Evolutionary conservation across 805 yeast species (phyloP).

Genomic region (Yueomyces sinensis): DNA sequence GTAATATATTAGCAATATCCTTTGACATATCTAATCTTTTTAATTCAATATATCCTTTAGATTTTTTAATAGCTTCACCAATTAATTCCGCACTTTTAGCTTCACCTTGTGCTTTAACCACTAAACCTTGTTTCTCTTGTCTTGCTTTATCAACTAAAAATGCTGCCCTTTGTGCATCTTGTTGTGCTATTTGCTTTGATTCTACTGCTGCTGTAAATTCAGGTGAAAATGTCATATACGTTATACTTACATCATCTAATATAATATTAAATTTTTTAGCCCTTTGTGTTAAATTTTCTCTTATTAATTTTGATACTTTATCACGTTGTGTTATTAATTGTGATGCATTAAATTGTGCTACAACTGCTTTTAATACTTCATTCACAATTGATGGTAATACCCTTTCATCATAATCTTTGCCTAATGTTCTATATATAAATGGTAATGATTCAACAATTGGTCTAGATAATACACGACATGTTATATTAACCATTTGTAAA

Average conservation of each 20-base stretch:
- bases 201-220: conserved; percentile 97
- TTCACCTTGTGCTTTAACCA: conserved; percentile 96
- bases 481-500: conserved; percentile 96
- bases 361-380: conserved; percentile 91
- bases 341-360: conserved; percentile 96
- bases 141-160: conserved; percentile 92
- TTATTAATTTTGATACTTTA: conserved; percentile 79
- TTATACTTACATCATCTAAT: conserved; percentile 91
- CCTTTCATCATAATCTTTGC: conserved; percentile 91
- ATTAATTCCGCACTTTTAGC: conserved; percentile 95
- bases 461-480: conserved; percentile 92
- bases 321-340: conserved; percentile 99
- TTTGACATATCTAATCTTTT: conserved; percentile 95
- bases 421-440: conserved; percentile 78
- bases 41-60: conserved; percentile 89
- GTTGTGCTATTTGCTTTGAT: conserved; percentile 98
- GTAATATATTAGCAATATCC: conserved; percentile 79
- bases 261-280: conserved; percentile 79
- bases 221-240: conserved; percentile 94
- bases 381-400: conserved; percentile 96
- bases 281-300: conserved; percentile 82
- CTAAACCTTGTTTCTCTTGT: conserved; percentile 95
- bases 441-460: conserved; percentile 76
- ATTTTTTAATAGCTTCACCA: conserved; percentile 97
- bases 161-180: conserved; percentile 98